Conservation (phyloP, 371 early-diverging fungal genomes). For the Neoconidiobolus thromboides region DNA sequence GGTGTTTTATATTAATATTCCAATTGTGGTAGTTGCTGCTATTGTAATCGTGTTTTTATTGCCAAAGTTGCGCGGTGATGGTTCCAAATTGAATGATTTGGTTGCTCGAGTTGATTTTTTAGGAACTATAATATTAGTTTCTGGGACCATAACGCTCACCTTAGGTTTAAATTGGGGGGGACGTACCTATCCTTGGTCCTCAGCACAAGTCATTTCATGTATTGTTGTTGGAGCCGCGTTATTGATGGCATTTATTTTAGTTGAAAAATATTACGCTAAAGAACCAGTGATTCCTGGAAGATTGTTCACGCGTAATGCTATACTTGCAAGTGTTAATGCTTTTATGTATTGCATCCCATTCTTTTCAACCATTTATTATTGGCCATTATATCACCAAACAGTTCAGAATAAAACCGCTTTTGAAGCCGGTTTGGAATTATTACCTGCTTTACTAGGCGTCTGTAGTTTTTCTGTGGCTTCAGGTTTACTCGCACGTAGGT, state of each 20-base stretch:
- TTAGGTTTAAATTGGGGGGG: neutral
- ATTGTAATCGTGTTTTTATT: no score
- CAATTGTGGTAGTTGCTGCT: no score
- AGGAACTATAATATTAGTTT: neutral
- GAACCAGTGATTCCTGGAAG: neutral
- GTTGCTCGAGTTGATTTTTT: neutral
- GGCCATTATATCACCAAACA: slow-evolving; percentile 33
- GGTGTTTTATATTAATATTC: no score
- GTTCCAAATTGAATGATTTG: neutral
- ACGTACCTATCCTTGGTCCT: neutral
- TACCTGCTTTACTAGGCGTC: slow-evolving; percentile 29
- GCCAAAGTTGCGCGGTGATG: neutral
- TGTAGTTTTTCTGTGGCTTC: slow-evolving; percentile 11
- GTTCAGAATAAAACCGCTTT: slow-evolving; percentile 17
- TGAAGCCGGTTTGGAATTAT: slow-evolving; percentile 26
- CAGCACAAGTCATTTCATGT: neutral
- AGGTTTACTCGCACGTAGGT: slow-evolving; percentile 16
- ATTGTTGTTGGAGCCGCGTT: neutral
- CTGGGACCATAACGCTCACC: neutral
- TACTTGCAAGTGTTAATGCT: slow-evolving; percentile 12
- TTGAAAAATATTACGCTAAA: neutral
- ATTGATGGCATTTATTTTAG: neutral
- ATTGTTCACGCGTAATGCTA: neutral
- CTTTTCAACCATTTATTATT: slow-evolving; percentile 47
- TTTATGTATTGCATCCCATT: slow-evolving; percentile 47